A percentile compares a stretch with the other conserved stretches of the same genome.
Evolutionary conservation across 345 rosid genomes (phyloP).

Genomic region (Linum tenue): DNA sequence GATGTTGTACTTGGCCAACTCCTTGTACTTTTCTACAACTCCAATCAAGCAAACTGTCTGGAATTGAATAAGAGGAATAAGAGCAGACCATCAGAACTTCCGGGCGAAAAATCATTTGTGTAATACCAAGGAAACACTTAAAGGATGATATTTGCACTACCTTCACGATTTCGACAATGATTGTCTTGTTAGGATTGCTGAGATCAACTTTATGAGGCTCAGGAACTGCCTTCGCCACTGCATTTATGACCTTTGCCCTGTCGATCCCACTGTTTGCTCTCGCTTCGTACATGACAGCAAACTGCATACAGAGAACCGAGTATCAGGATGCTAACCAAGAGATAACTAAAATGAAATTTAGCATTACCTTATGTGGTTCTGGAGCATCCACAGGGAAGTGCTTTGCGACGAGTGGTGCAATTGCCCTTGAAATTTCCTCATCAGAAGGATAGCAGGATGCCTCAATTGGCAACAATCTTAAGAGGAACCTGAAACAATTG

Average conservation of each 20-base stretch:
- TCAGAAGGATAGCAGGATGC: slow-evolving; percentile 89
- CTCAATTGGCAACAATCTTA: slow-evolving; percentile 85
- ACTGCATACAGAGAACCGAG: slow-evolving; percentile 35
- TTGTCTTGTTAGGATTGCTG: slow-evolving; percentile 72
- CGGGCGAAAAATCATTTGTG: background rate
- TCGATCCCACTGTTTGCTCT: slow-evolving; percentile 91
- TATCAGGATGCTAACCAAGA: background rate
- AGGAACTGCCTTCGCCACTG: slow-evolving; percentile 82
- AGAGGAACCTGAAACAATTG: slow-evolving; percentile 46
- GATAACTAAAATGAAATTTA: background rate
- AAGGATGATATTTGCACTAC: slow-evolving; percentile 20
- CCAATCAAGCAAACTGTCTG: slow-evolving; percentile 90
- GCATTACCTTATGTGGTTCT: slow-evolving; percentile 52
- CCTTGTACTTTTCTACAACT: slow-evolving; percentile 84
- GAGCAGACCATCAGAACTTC: background rate
- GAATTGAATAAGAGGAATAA: background rate
- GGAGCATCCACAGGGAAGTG: slow-evolving; percentile 71
- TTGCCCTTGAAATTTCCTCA: slow-evolving; percentile 80
- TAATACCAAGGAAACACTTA: background rate
- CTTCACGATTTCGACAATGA: slow-evolving; percentile 84
- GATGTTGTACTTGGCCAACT: slow-evolving; percentile 70
- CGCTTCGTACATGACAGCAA: slow-evolving; percentile 83
- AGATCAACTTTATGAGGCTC: slow-evolving; percentile 93
- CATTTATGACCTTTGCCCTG: slow-evolving; percentile 77
- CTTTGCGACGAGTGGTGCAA: slow-evolving; percentile 54